Percentiles rank a stretch among this genome's conserved stretches.
These are phyloP conservation scores for Xylariaceae sp. DNA, from an alignment of 2,329 filamentous ascomycete species.

Conservation along the genomic window DNA sequence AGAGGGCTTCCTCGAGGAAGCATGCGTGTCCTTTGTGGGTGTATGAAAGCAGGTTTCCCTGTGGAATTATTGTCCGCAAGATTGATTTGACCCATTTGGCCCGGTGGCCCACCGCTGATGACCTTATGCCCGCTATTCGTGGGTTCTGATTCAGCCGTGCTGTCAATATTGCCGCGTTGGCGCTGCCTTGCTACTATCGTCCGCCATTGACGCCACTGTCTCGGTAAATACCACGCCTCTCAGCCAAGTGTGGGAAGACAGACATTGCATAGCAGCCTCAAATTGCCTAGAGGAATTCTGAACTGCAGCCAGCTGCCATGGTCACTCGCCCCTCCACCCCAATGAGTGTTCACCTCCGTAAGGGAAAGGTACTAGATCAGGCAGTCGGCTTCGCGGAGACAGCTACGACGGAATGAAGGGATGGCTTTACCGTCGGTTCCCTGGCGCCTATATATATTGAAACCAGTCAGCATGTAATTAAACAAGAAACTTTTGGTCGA, in stretches of 20 bases:
- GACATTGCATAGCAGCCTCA: not conserved
- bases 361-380: slow-evolving; percentile 10
- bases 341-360: slow-evolving; percentile 5
- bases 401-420: slow-evolving; percentile 9
- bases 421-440: not conserved
- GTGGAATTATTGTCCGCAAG: no score
- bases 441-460: slow-evolving; percentile 9
- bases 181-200: not conserved
- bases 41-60: no score
- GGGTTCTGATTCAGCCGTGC: slow-evolving; percentile 11
- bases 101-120: not conserved
- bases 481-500: not conserved
- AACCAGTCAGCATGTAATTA: slow-evolving; percentile 1
- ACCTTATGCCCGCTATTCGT: not conserved
- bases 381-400: slow-evolving; percentile 9
- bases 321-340: slow-evolving; percentile 17
- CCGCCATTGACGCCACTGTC: not conserved
- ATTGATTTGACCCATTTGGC: no score
- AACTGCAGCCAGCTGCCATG: slow-evolving; percentile 7
- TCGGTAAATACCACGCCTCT: not conserved
- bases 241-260: not conserved
- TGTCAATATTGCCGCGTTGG: slow-evolving; percentile 1
- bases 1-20: no score
- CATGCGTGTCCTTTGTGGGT: no score
- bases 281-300: not conserved